These are phyloP conservation scores for Madurella mycetomatis DNA, from an alignment of 2,329 filamentous ascomycete species.

Conservation along the genomic window DNA sequence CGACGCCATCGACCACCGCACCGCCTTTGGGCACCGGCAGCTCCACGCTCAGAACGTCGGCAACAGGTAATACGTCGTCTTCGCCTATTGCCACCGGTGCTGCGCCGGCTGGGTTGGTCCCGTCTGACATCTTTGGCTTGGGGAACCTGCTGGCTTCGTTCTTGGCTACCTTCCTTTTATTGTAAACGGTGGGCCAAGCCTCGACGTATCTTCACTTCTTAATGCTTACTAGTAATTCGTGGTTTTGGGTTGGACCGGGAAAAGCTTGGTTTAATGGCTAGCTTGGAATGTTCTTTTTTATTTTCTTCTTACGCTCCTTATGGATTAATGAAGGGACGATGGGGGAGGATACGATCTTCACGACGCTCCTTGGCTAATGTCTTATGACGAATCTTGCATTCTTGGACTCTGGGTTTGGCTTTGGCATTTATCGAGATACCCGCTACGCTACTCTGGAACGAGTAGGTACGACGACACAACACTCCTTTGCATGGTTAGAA, in stretches of 20 bases:
- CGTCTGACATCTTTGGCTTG: not conserved
- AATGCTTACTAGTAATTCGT: not conserved
- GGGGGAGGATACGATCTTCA: not conserved
- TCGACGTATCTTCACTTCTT: not conserved
- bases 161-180: not conserved
- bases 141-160: not conserved
- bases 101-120: not conserved
- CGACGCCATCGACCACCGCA: not conserved
- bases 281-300: not conserved
- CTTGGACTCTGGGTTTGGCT: not conserved
- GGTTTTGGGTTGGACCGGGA: not conserved
- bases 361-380: not conserved
- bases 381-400: not conserved
- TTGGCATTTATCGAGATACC: not conserved
- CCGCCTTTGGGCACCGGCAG: too few species aligned
- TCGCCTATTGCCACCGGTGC: not conserved
- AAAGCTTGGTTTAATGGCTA: not conserved
- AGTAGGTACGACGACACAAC: not conserved
- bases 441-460: not conserved
- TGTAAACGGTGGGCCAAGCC: not conserved
- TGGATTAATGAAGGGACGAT: not conserved
- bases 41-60: not conserved
- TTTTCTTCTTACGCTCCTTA: not conserved
- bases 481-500: not conserved
- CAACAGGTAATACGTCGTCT: not conserved